A percentile compares a stretch with the other conserved stretches of the same genome.
phyloP scores from a whole-genome alignment of 345 rosid species.

The Ceriops tagal region DNA sequence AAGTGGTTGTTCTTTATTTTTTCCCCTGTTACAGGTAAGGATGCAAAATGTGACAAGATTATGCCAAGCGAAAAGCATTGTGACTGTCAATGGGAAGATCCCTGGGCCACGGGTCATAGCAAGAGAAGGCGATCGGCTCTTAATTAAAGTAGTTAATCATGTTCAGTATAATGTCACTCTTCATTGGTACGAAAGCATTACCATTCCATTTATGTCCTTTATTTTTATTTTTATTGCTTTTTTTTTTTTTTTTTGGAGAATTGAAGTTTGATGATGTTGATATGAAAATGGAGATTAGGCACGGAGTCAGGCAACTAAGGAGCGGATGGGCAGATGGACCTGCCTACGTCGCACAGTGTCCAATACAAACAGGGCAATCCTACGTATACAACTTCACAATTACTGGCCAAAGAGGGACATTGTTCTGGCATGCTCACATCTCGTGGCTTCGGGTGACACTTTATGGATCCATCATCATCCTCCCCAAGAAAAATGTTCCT shows the following conservation, averaged over 20 bases:
- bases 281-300: slow-evolving; percentile 25
- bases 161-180: slow-evolving; percentile 59
- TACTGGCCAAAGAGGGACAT: slow-evolving; percentile 50
- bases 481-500: slow-evolving; percentile 36
- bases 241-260: background rate
- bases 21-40: slow-evolving; percentile 33
- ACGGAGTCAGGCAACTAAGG: slow-evolving; percentile 43
- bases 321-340: slow-evolving; percentile 67
- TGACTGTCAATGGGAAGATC: slow-evolving; percentile 65
- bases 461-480: slow-evolving; percentile 48
- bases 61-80: slow-evolving; percentile 65
- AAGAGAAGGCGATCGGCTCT: slow-evolving; percentile 66
- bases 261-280: background rate
- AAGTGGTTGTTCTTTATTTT: too few relatives aligned
- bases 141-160: slow-evolving; percentile 64
- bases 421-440: slow-evolving; percentile 58
- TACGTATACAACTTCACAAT: slow-evolving; percentile 48
- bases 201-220: background rate
- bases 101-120: slow-evolving; percentile 69
- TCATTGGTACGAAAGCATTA: slow-evolving; percentile 49
- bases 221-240: background rate
- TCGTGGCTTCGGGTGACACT: slow-evolving; percentile 48
- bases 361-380: slow-evolving; percentile 45
- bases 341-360: slow-evolving; percentile 48
- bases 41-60: slow-evolving; percentile 60